A percentile compares a stretch with the other conserved stretches of the same genome.
Evolutionary conservation across 2,329 filamentous ascomycete genomes (phyloP).

Genomic region (Decorospora gaudefroyi): DNA sequence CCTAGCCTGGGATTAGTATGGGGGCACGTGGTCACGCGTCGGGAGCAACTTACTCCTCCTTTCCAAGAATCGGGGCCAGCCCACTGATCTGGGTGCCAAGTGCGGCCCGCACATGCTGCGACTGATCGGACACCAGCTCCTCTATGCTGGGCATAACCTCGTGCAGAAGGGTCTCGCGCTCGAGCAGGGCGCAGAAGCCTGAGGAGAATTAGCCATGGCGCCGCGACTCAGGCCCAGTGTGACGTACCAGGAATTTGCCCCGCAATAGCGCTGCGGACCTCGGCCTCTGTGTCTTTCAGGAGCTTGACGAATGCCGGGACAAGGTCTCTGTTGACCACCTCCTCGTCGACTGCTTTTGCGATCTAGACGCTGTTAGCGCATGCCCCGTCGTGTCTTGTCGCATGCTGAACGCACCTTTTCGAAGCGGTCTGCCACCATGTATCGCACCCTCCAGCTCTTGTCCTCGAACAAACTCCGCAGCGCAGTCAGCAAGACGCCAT

Average conservation of each 20-base stretch:
- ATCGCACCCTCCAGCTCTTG: slow-evolving; percentile 98
- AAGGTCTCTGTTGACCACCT: slow-evolving; percentile 90
- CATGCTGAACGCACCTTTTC: slow-evolving; percentile 71
- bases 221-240: slow-evolving; percentile 6
- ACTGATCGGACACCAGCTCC: slow-evolving; percentile 92
- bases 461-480: slow-evolving; percentile 94
- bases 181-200: slow-evolving; percentile 92
- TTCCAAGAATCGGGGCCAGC: slow-evolving; percentile 93
- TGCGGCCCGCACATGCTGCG: slow-evolving; percentile 94
- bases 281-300: slow-evolving; percentile 95
- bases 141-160: slow-evolving; percentile 97
- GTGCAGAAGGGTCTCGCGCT: slow-evolving; percentile 83
- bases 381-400: slow-evolving; percentile 17
- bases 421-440: slow-evolving; percentile 98
- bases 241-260: slow-evolving; percentile 83
- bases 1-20: slow-evolving; percentile 53
- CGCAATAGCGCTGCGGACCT: slow-evolving; percentile 94
- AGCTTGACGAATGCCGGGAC: slow-evolving; percentile 97
- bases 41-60: slow-evolving; percentile 77
- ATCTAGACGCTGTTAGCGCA: slow-evolving; percentile 63
- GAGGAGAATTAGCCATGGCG: slow-evolving; percentile 32
- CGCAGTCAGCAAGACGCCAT: slow-evolving; percentile 88
- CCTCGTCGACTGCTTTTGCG: slow-evolving; percentile 96
- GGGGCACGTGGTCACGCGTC: slow-evolving; percentile 32
- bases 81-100: slow-evolving; percentile 97